Evolutionary conservation across 2,329 filamentous ascomycete species (phyloP).

Genomic region (Sclerotinia glacialis): DNA sequence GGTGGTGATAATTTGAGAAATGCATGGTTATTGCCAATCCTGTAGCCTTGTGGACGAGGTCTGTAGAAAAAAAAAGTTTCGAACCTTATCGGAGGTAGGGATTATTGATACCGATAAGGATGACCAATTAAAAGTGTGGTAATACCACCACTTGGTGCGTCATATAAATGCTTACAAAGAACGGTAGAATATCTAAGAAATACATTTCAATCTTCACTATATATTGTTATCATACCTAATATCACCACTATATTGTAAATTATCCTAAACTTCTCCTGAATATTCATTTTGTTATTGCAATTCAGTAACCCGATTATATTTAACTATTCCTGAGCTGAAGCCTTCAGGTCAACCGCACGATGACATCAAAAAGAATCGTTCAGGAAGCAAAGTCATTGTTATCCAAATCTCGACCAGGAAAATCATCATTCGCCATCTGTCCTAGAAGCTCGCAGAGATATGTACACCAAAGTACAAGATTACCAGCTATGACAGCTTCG

Average conservation of each 20-base stretch:
- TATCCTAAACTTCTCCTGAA: too few relatives aligned
- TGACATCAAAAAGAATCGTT: conserved; percentile 33
- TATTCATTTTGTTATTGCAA: not conserved
- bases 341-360: conserved; percentile 18
- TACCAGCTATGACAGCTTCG: conserved; percentile 49
- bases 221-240: not conserved
- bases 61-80: not conserved
- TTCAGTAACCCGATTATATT: not conserved
- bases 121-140: not conserved
- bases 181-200: not conserved
- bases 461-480: conserved; percentile 45
- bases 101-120: not conserved
- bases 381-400: conserved; percentile 29
- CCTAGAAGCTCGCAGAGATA: conserved; percentile 39
- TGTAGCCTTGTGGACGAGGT: not conserved
- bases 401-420: conserved; percentile 32
- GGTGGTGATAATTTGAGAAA: not conserved
- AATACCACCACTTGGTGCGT: conserved; percentile 9
- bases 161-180: conserved; percentile 17
- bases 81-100: not conserved
- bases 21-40: not conserved
- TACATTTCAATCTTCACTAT: conserved; percentile 6
- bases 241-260: too few relatives aligned
- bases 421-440: conserved; percentile 36
- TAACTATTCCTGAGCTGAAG: not conserved